A percentile compares a stretch with the other conserved stretches of the same genome.
These are phyloP conservation scores for Solanum ahanhuiri DNA, from an alignment of 257 asterid species.

Conservation along the genomic window DNA sequence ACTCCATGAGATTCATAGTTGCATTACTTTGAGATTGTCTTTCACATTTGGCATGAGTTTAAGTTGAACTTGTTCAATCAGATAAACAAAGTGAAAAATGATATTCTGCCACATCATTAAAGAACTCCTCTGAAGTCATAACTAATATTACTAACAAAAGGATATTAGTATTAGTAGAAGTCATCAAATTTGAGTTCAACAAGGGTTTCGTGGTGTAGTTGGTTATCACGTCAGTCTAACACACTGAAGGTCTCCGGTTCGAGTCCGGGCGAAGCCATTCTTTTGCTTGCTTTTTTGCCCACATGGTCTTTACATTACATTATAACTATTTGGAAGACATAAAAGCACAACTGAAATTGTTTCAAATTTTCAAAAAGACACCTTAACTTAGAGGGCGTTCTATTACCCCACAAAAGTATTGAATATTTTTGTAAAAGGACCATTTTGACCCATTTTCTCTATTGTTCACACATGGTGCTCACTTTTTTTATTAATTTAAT, in stretches of 20 bases:
- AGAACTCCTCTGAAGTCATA: background rate
- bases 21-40: too few relatives aligned
- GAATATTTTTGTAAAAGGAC: too few relatives aligned
- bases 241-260: constrained; percentile 93
- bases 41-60: background rate
- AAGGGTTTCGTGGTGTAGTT: constrained; percentile 77
- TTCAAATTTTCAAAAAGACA: too few relatives aligned
- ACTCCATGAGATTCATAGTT: too few relatives aligned
- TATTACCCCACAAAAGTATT: too few relatives aligned
- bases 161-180: too few relatives aligned
- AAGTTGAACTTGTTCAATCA: background rate
- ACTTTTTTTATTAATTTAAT: too few relatives aligned
- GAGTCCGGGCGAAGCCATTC: constrained; percentile 62
- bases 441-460: too few relatives aligned
- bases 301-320: background rate
- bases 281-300: background rate
- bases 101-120: background rate
- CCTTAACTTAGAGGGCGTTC: too few relatives aligned
- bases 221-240: constrained; percentile 90
- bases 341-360: too few relatives aligned
- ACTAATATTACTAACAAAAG: background rate
- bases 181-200: background rate
- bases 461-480: too few relatives aligned
- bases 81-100: background rate
- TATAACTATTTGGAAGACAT: too few relatives aligned